A percentile compares a stretch with the other conserved stretches of the same genome.
These are phyloP conservation scores for Cordyceps cicadae DNA, from an alignment of 2,329 filamentous ascomycete genomes.

Conservation along the genomic window DNA sequence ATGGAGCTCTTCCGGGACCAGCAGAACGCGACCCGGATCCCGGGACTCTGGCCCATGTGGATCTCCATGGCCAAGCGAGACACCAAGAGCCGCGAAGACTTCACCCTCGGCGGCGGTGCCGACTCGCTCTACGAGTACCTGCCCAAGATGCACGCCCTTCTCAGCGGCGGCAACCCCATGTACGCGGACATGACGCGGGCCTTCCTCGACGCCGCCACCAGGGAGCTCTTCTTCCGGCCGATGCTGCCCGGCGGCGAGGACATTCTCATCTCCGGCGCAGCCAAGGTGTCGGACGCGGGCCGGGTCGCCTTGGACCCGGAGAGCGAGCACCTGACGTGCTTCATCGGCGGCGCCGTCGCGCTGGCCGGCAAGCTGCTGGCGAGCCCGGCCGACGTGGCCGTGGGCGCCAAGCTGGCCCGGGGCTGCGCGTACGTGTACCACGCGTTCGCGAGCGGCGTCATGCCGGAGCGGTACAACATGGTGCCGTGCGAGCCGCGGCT, in stretches of 20 bases:
- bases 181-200: conserved; percentile 47
- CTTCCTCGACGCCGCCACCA: conserved; percentile 44
- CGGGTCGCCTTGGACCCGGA: conserved; percentile 21
- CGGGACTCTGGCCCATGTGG: conserved; percentile 64
- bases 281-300: conserved; percentile 18
- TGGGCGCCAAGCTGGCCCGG: conserved; percentile 37
- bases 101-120: conserved; percentile 31
- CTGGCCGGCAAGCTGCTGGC: conserved; percentile 38
- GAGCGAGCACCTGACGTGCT: conserved; percentile 42
- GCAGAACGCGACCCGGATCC: conserved; percentile 58
- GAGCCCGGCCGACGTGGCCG: conserved; percentile 32
- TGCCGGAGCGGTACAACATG: conserved; percentile 42
- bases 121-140: conserved; percentile 36
- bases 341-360: conserved; percentile 42
- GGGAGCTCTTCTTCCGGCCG: conserved; percentile 53
- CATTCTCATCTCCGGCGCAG: conserved; percentile 45
- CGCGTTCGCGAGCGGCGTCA: conserved; percentile 39
- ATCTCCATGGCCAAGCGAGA: conserved; percentile 49
- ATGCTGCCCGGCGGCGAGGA: conserved; percentile 44
- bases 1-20: conserved; percentile 57
- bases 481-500: conserved; percentile 27
- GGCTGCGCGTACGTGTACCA: conserved; percentile 46
- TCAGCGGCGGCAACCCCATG: conserved; percentile 43
- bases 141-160: conserved; percentile 41
- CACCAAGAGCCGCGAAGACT: conserved; percentile 21